Evolutionary conservation across 495 filamentous ascomycete species (phyloP).

Genomic region (Cercophora newfieldiana): DNA sequence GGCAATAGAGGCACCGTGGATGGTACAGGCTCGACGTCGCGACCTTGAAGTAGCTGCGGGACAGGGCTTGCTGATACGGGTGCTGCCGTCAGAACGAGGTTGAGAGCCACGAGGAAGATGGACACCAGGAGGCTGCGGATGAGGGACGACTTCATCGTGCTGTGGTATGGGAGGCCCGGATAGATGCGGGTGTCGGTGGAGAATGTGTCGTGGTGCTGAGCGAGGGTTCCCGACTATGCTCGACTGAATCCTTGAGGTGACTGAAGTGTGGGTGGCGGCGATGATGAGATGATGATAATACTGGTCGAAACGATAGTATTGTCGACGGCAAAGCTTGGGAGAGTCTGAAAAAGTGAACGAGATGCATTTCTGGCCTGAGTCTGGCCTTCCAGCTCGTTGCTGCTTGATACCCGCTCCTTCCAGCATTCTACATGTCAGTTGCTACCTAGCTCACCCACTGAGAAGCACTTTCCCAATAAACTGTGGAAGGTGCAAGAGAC

Average conservation of each 20-base stretch:
- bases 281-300: background rate
- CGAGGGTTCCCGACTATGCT: background rate
- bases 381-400: background rate
- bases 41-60: background rate
- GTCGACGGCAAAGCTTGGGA: background rate
- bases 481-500: background rate
- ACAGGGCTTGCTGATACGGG: background rate
- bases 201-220: background rate
- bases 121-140: background rate
- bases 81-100: background rate
- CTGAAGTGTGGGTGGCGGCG: background rate
- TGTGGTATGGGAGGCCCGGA: background rate
- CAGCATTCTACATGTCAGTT: background rate
- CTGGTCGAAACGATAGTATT: background rate
- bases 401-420: background rate
- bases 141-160: background rate
- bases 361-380: background rate
- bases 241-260: no score
- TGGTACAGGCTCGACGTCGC: background rate
- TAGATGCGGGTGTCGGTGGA: no score
- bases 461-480: background rate
- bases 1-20: background rate
- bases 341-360: background rate
- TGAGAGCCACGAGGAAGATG: background rate
- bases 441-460: background rate